Percentiles rank a stretch among this genome's conserved stretches.
Evolutionary conservation across 1,139 yeast species (phyloP).

Genomic region (Geotrichum europaeum): DNA sequence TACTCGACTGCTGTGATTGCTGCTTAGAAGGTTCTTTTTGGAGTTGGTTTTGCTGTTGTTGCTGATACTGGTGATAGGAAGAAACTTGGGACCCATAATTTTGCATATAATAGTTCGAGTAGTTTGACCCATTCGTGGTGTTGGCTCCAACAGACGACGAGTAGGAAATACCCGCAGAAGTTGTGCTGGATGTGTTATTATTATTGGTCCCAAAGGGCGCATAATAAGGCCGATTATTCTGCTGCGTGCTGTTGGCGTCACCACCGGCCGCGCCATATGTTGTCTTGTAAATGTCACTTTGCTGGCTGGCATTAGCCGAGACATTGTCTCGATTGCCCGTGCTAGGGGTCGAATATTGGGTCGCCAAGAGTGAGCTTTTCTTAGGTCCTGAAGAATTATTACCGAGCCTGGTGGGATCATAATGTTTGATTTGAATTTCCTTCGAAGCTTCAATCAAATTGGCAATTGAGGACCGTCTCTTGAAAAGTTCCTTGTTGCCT

Average conservation of each 20-base stretch:
- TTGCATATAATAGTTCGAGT: slow-evolving; percentile 3
- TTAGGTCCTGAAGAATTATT: not conserved
- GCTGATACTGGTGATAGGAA: not conserved
- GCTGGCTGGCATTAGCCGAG: not conserved
- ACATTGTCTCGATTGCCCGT: not conserved
- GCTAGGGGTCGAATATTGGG: not conserved
- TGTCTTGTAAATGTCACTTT: slow-evolving; percentile 4
- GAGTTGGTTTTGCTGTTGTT: not conserved
- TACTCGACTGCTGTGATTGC: not conserved
- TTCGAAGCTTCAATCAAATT: slow-evolving; percentile 16
- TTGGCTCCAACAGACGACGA: not conserved
- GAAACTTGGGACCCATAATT: not conserved
- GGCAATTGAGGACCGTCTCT: slow-evolving; percentile 11
- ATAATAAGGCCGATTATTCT: not conserved
- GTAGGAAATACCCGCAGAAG: not conserved
- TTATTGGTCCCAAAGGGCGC: not conserved
- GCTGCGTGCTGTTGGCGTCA: slow-evolving; percentile 1
- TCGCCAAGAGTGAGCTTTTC: not conserved
- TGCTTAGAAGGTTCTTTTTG: not conserved
- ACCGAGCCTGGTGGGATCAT: not conserved
- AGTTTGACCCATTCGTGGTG: not conserved
- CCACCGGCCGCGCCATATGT: slow-evolving; percentile 10
- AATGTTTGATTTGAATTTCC: slow-evolving; percentile 5
- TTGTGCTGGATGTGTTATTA: not conserved
- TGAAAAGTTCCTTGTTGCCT: not conserved